phyloP scores from a whole-genome alignment of 306 rosid species.

The Castanea sativa region DNA sequence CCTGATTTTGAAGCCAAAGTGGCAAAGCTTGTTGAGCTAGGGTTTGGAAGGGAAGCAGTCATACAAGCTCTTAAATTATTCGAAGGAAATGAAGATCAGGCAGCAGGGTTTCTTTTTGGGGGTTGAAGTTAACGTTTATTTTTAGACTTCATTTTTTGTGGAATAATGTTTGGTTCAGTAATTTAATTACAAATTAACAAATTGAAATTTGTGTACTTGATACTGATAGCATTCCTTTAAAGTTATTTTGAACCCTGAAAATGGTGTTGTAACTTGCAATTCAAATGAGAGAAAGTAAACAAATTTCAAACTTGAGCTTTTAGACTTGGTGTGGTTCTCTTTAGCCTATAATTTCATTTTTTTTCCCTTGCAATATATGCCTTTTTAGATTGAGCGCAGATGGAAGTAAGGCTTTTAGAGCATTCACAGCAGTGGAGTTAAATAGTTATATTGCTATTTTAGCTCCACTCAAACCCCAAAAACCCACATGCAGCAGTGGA shows the following conservation, averaged over 20 bases:
- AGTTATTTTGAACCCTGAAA: neutral
- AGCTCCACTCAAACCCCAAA: no score
- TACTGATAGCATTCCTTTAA: slow-evolving; percentile 1
- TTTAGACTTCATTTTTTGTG: neutral
- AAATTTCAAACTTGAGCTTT: neutral
- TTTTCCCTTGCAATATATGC: neutral
- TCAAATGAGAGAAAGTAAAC: neutral
- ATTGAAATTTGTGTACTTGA: neutral
- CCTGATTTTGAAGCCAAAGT: slow-evolving; percentile 79
- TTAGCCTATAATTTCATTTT: neutral
- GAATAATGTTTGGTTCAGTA: neutral
- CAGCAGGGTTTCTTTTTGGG: slow-evolving; percentile 56
- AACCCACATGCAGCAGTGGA: no score
- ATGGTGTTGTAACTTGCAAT: neutral
- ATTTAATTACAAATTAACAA: neutral
- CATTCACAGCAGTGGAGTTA: no score
- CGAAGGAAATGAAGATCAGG: slow-evolving; percentile 56
- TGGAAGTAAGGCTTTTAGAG: no score
- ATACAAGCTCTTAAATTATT: slow-evolving; percentile 77
- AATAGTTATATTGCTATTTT: no score
- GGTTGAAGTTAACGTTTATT: slow-evolving; percentile 22
- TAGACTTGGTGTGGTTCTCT: neutral
- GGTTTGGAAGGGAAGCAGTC: slow-evolving; percentile 84
- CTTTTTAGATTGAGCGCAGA: neutral
- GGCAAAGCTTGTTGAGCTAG: slow-evolving; percentile 89